Evolutionary conservation across 192 early-diverging fungal genomes (phyloP), one percentile per base, ranked within the genome.

Genomic region (Coemansia sp.): DNA sequence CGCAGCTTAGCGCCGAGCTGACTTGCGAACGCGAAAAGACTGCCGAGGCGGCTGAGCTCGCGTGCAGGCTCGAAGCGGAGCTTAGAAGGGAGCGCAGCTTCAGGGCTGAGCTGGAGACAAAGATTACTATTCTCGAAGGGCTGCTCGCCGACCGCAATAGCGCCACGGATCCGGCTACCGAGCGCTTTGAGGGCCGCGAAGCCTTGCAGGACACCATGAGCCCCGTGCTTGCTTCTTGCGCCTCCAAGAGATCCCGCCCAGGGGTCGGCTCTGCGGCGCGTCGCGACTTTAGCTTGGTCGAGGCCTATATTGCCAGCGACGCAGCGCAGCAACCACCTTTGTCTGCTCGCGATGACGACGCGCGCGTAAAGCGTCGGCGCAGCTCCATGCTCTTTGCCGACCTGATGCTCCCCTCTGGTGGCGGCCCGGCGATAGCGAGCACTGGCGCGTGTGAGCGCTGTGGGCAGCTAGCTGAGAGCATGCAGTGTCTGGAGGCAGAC

Each of bases 331-430:
- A 29, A 20, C 59, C 56, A 31, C 65, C 65, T 3, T 36, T 37
- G 27, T 49, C 60, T 42, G 31, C 60, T 5, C 49, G 20, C 2
- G 68, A 53, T 27, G 62, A 74, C 9, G 70, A 78, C 20, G 73
- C 68, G 32, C 78, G 72, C 6, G 62, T 40, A 10, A 59, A 56
- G 42, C 73, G 78, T 2, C 73, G 78, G 29, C 78, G 78, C 65
- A 75, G 73, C 58, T 72, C 65, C 11, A 65, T 81, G 61, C 57
- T 81, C 14, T 81, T 81, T 75, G 72, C 65, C 1, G 73, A 63
- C 4, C 62, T 81, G 36, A 65, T 81, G 38, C 60, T 51, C 11
- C 73, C 68, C 29, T 75, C 73, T 3, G 53, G 57, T 29, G 64
- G 59, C 6, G 24, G 40, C 15, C 29, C 15, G 17, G 29, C 49